Evolutionary conservation across 2,329 filamentous ascomycete genomes (phyloP), one percentile per base, ranked within the genome.

Genomic region (Ascochyta lentis): DNA sequence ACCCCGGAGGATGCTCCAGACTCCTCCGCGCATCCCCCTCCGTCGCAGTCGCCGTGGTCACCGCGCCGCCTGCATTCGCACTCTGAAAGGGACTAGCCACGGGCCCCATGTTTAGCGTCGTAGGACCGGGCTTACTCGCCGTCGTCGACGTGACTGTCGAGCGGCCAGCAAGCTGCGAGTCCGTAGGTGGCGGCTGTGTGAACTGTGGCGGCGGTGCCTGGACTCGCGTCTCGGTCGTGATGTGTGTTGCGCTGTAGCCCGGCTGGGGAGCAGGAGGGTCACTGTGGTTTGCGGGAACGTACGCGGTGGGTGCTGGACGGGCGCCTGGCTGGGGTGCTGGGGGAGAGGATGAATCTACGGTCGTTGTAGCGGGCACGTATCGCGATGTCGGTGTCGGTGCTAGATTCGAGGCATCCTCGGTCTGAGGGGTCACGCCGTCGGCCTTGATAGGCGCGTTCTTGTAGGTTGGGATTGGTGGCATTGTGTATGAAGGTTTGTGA

Each of bases 391-490:
- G 71, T 27, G 75, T 76, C 41, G 74, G 76, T 13, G 69, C 68
- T 50, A 66, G 63, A 49, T 65, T 63, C n/a, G 64, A 60, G 6
- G 58, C 60, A 46, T 63, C 51, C 29, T 66, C 60, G 4, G 77
- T 78, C 54, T 77, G 70, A 3, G 76, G 74, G 1, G 75, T 77
- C 23, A 71, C 54, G 31, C 71, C 76, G 38, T 63, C 58, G 54
- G 68, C 61, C 67, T 78, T 79, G 59, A 82, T 81, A 48, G 79
- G 80, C 23, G 75, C 75, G 60, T 81, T 72, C 52, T 77, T 77
- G 73, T 81, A 78, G 51, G 80, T 73, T 39, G 72, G 77, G 40
- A 81, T 76, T 12, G 78, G 79, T 12, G 79, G 77, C 79, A 81
- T 81, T 10, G 37, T 76, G 54, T 38, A 45, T 13, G n/a, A 19